Evolutionary conservation across 805 yeast species (phyloP).

Genomic region (Candida krabiensis): DNA sequence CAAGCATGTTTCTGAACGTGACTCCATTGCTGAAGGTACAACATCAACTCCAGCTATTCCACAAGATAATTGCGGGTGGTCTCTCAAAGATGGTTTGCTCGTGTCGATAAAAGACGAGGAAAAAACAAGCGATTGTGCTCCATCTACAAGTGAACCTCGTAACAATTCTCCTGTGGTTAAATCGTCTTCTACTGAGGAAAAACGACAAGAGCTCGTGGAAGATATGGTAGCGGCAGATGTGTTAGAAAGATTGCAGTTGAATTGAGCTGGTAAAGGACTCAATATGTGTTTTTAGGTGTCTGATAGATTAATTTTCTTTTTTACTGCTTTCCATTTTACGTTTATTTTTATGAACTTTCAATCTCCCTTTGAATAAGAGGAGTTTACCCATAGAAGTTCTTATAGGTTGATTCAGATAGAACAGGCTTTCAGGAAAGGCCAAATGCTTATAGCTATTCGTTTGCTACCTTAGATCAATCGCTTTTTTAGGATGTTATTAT

Average conservation of each 20-base stretch:
- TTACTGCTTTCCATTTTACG: too few species aligned
- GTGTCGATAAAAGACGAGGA: slow-evolving; percentile 4
- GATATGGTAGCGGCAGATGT: slow-evolving; percentile 25
- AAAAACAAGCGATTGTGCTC: not conserved
- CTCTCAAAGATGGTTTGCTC: slow-evolving; percentile 17
- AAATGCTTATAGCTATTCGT: too few species aligned
- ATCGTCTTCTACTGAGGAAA: not conserved
- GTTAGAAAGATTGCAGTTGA: slow-evolving; percentile 15
- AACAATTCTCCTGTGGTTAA: not conserved
- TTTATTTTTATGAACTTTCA: too few species aligned
- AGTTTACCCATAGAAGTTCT: too few species aligned
- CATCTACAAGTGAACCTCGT: not conserved
- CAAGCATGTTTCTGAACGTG: slow-evolving; percentile 4
- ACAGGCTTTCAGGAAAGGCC: too few species aligned
- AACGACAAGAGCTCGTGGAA: slow-evolving; percentile 19
- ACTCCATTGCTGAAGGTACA: not conserved
- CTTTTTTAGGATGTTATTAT: too few species aligned
- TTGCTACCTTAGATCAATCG: too few species aligned
- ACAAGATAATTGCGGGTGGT: slow-evolving; percentile 17
- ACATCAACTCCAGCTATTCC: not conserved
- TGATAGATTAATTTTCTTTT: too few species aligned
- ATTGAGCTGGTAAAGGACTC: not conserved
- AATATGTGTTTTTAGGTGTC: too few species aligned
- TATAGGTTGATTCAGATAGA: too few species aligned
- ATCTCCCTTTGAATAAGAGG: too few species aligned